Conservation (phyloP, 257 asterid species). For the Nicotiana paniculata region DNA sequence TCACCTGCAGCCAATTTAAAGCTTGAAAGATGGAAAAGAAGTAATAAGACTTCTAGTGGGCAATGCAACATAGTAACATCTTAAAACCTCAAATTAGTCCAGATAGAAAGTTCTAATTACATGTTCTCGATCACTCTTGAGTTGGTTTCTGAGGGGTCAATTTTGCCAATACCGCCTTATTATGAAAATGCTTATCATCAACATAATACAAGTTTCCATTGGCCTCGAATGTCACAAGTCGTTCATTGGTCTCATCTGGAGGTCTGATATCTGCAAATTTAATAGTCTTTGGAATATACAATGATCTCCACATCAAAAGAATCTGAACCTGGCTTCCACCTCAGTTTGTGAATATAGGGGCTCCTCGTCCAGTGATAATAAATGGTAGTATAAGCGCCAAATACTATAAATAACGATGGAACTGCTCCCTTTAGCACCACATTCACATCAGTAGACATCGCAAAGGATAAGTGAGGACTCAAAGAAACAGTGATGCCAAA, state of each 20-base stretch:
- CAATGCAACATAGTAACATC: too few relatives aligned
- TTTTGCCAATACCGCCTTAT: slow-evolving; percentile 81
- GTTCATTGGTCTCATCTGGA: slow-evolving; percentile 59
- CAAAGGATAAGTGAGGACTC: too few relatives aligned
- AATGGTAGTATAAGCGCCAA: slow-evolving; percentile 82
- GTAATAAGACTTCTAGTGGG: too few relatives aligned
- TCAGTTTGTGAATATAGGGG: too few relatives aligned
- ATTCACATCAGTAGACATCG: too few relatives aligned
- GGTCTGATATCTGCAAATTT: slow-evolving; percentile 77
- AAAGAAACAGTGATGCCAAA: slow-evolving; percentile 33
- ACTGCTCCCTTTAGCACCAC: too few relatives aligned
- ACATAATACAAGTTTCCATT: slow-evolving; percentile 59
- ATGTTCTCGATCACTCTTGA: slow-evolving; percentile 62
- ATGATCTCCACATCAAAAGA: slow-evolving; percentile 84
- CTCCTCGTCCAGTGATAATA: slow-evolving; percentile 62
- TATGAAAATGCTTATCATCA: slow-evolving; percentile 76
- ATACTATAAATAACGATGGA: slow-evolving; percentile 25
- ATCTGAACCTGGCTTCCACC: not conserved
- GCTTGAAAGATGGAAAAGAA: too few relatives aligned
- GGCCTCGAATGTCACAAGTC: slow-evolving; percentile 79
- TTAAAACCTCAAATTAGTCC: too few relatives aligned
- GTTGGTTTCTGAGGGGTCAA: slow-evolving; percentile 59
- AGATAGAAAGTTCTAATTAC: slow-evolving; percentile 21
- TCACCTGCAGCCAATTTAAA: too few relatives aligned
- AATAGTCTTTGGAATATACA: slow-evolving; percentile 49